Percentiles rank a stretch among this genome's conserved stretches.
Evolutionary conservation across 768 basidiomycete genomes (phyloP).

Genomic region (Rickenella mellea): DNA sequence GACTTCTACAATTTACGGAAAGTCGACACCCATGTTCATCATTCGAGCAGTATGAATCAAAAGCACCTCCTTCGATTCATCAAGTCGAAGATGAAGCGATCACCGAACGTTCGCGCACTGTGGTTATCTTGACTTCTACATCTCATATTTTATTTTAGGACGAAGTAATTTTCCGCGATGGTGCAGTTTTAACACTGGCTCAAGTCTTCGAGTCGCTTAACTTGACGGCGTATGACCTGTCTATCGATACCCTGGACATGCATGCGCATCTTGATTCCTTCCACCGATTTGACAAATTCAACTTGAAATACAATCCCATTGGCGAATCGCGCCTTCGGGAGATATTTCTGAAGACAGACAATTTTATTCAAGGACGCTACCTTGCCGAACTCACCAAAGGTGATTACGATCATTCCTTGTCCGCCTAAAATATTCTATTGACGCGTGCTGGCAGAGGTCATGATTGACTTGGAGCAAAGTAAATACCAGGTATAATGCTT

Average conservation of each 20-base stretch:
- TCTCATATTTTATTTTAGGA: slow-evolving; percentile 54
- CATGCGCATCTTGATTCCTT: slow-evolving; percentile 97
- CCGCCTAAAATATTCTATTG: background rate
- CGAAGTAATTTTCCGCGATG: slow-evolving; percentile 92
- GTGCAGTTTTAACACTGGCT: slow-evolving; percentile 73
- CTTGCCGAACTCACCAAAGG: slow-evolving; percentile 92
- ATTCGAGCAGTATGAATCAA: slow-evolving; percentile 99
- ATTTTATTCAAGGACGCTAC: slow-evolving; percentile 85
- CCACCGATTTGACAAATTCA: slow-evolving; percentile 98
- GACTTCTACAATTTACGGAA: slow-evolving; percentile 99
- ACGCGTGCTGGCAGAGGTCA: slow-evolving; percentile 56
- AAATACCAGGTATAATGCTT: slow-evolving; percentile 79
- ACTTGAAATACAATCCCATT: slow-evolving; percentile 93
- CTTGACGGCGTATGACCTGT: slow-evolving; percentile 92
- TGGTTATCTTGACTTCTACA: background rate
- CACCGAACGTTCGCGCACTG: background rate
- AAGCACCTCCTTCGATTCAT: slow-evolving; percentile 98
- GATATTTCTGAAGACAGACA: slow-evolving; percentile 98
- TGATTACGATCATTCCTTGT: slow-evolving; percentile 19
- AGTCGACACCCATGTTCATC: slow-evolving; percentile 98
- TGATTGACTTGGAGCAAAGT: slow-evolving; percentile 95
- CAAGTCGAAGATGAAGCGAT: slow-evolving; percentile 93
- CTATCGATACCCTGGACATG: slow-evolving; percentile 99
- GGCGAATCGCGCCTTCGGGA: slow-evolving; percentile 92
- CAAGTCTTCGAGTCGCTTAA: slow-evolving; percentile 97